A percentile compares a stretch with the other conserved stretches of the same genome.
phyloP scores from a whole-genome alignment of 1,284 basidiomycete genomes.

The Puccinia triticina region DNA sequence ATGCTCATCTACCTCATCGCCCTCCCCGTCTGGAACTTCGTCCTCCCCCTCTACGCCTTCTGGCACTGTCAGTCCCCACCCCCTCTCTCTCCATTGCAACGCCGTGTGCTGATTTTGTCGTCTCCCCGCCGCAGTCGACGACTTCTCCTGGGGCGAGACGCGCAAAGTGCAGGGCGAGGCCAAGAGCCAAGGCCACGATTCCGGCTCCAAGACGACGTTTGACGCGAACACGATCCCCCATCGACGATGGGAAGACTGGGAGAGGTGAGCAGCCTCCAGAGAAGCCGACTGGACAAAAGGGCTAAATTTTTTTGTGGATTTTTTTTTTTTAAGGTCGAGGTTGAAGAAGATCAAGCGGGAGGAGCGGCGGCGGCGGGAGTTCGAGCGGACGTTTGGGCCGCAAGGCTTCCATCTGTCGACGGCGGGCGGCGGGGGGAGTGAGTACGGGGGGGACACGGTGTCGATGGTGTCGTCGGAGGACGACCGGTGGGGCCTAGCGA shows the following conservation, averaged over 20 bases:
- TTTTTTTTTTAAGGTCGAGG: conserved; percentile 53
- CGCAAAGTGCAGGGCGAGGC: conserved; percentile 91
- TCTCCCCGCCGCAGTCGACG: conserved; percentile 68
- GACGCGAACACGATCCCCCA: conserved; percentile 80
- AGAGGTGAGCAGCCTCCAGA: conserved; percentile 67
- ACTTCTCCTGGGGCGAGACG: conserved; percentile 98
- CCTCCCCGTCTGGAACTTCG: conserved; percentile 91
- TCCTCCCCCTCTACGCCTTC: conserved; percentile 90
- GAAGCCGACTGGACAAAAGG: neutral
- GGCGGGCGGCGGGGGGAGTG: conserved; percentile 56
- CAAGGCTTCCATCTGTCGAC: conserved; percentile 56
- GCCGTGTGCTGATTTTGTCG: neutral
- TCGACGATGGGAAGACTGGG: conserved; percentile 99
- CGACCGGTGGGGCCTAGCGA: conserved; percentile 78
- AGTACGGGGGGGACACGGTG: conserved; percentile 65
- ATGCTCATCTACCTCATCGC: conserved; percentile 93
- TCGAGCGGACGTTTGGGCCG: conserved; percentile 65
- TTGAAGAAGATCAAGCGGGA: conserved; percentile 55
- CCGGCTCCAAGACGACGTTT: conserved; percentile 63
- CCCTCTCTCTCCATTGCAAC: neutral
- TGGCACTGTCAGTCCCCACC: conserved; percentile 72
- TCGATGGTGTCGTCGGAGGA: conserved; percentile 73
- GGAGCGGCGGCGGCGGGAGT: conserved; percentile 62
- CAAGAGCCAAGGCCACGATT: conserved; percentile 62
- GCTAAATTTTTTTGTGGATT: conserved; percentile 62